Percentiles rank a stretch among this genome's conserved stretches.
Evolutionary conservation across 371 early-diverging fungal species (phyloP).

Genomic region (Dipsacomyces acuminosporus): DNA sequence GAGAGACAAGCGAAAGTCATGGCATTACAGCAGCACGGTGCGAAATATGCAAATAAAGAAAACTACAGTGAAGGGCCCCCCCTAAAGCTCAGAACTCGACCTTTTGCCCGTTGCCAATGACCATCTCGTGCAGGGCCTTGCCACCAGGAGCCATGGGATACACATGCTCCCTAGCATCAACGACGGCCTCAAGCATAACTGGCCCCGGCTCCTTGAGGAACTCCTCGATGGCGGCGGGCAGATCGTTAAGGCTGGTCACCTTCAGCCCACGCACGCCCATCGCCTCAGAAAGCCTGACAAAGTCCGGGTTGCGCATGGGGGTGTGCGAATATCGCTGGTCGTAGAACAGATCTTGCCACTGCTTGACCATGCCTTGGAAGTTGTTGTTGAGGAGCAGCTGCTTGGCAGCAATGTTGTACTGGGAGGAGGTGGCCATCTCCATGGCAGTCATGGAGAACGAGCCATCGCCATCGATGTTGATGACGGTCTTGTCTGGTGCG

Average conservation of each 20-base stretch:
- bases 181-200: constrained; percentile 84
- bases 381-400: constrained; percentile 92
- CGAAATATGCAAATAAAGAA: too few species aligned
- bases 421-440: constrained; percentile 94
- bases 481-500: constrained; percentile 84
- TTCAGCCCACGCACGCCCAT: constrained; percentile 89
- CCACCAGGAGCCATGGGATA: constrained; percentile 98
- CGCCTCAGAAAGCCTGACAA: constrained; percentile 93
- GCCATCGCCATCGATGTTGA: constrained; percentile 97
- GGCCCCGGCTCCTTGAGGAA: constrained; percentile 85
- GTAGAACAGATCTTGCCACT: constrained; percentile 98
- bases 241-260: constrained; percentile 72
- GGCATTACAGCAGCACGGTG: too few species aligned
- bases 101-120: constrained; percentile 47
- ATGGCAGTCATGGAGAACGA: constrained; percentile 97
- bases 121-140: constrained; percentile 81
- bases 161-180: constrained; percentile 87
- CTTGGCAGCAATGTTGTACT: constrained; percentile 95
- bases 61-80: too few species aligned
- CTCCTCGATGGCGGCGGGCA: constrained; percentile 82
- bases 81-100: constrained; percentile 27
- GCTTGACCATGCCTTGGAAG: constrained; percentile 99
- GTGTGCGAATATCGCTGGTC: constrained; percentile 92
- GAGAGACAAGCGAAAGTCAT: too few species aligned
- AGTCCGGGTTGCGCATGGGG: constrained; percentile 95